Evolutionary conservation across 2,329 filamentous ascomycete genomes (phyloP).

Genomic region (Chlorencoelia australis): DNA sequence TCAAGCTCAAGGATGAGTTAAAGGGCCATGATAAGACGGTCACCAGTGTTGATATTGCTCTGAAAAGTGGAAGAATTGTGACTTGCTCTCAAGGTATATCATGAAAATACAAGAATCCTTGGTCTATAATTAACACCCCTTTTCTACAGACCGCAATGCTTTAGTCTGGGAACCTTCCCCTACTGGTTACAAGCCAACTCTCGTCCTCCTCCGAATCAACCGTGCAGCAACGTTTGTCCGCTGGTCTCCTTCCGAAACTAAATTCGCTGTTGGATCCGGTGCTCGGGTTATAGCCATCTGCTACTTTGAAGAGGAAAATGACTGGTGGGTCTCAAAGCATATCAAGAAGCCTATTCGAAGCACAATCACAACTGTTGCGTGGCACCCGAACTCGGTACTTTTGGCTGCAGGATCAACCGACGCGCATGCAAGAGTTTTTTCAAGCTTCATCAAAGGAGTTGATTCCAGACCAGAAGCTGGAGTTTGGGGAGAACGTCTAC

Average conservation of each 20-base stretch:
- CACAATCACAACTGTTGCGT: slow-evolving; percentile 87
- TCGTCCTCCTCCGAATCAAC: slow-evolving; percentile 94
- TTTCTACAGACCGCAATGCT: slow-evolving; percentile 73
- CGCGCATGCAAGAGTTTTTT: slow-evolving; percentile 90
- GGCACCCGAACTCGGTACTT: slow-evolving; percentile 96
- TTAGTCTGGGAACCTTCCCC: slow-evolving; percentile 96
- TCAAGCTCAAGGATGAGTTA: slow-evolving; percentile 81
- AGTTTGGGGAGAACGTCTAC: slow-evolving; percentile 88
- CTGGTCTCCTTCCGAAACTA: slow-evolving; percentile 93
- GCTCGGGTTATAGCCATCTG: slow-evolving; percentile 93
- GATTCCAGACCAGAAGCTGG: slow-evolving; percentile 77
- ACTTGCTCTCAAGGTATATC: slow-evolving; percentile 84
- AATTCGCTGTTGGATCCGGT: slow-evolving; percentile 94
- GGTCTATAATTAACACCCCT: slow-evolving; percentile 3
- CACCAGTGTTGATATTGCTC: slow-evolving; percentile 92
- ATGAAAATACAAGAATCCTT: not conserved
- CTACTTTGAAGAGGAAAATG: slow-evolving; percentile 98
- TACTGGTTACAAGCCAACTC: slow-evolving; percentile 87
- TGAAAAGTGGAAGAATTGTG: slow-evolving; percentile 83
- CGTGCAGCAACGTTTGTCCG: slow-evolving; percentile 92
- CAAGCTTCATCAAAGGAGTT: slow-evolving; percentile 90
- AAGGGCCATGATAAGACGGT: slow-evolving; percentile 96
- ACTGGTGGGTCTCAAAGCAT: slow-evolving; percentile 99
- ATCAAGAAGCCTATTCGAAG: slow-evolving; percentile 97
- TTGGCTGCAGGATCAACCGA: slow-evolving; percentile 94